Evolutionary conservation across 75 land plant genomes (phyloP).

Genomic region (Picea glauca): DNA sequence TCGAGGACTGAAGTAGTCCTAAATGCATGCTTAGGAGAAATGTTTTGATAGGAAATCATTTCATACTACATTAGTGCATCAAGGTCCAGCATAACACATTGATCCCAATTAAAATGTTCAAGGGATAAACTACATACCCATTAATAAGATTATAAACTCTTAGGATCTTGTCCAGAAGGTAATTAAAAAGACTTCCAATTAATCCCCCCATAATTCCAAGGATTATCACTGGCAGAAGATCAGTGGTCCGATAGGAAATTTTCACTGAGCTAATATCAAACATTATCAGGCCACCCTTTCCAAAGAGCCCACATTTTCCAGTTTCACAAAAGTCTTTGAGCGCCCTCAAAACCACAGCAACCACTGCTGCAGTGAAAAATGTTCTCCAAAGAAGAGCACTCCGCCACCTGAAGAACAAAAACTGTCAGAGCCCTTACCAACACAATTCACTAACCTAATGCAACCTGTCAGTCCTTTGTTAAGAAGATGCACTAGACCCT

Average conservation of each 20-base stretch:
- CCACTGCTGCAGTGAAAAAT: conserved; percentile 77
- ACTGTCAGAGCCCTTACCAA: neutral
- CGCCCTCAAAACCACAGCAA: conserved; percentile 56
- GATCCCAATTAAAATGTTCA: neutral
- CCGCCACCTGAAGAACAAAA: conserved; percentile 55
- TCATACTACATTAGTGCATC: no score
- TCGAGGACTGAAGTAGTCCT: neutral
- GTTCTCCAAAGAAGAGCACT: conserved; percentile 80
- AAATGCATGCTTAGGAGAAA: neutral
- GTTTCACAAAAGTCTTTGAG: conserved; percentile 38
- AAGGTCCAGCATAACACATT: neutral
- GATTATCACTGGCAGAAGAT: conserved; percentile 53
- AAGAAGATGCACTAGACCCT: neutral
- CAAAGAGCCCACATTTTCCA: conserved; percentile 70
- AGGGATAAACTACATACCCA: conserved; percentile 24
- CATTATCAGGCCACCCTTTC: conserved; percentile 64
- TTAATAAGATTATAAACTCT: conserved; percentile 38
- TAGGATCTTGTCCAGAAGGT: conserved; percentile 44
- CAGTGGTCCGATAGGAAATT: conserved; percentile 29
- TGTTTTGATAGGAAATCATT: neutral
- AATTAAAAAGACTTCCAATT: conserved; percentile 63
- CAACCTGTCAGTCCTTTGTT: neutral
- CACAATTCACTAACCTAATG: neutral
- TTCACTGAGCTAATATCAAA: conserved; percentile 45
- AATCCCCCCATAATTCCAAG: conserved; percentile 71